Conservation (phyloP, 164 flowering plant genomes). For the Sedum album region DNA sequence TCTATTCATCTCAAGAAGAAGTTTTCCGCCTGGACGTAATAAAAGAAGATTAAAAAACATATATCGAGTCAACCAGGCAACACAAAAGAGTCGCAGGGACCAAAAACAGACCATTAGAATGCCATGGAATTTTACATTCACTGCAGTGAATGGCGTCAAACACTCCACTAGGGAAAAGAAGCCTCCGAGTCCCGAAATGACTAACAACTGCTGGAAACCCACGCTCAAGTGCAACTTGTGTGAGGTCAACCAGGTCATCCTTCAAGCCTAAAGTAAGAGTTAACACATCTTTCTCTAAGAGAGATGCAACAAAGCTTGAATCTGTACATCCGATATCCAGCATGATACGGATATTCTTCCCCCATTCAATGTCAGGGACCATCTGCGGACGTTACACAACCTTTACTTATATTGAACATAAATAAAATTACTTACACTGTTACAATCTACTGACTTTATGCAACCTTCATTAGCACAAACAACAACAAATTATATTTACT, state of each 20-base stretch:
- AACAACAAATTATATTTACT: no score
- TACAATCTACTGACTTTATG: no score
- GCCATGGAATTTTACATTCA: constrained; percentile 70
- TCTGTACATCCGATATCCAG: constrained; percentile 81
- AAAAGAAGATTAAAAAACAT: not conserved
- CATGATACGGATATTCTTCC: constrained; percentile 79
- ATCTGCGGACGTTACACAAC: constrained; percentile 32
- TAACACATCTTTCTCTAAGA: constrained; percentile 77
- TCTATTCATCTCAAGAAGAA: constrained; percentile 85
- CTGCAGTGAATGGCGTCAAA: constrained; percentile 93
- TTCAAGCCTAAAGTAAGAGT: constrained; percentile 74
- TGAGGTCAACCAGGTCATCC: constrained; percentile 76
- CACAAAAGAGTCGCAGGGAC: not conserved
- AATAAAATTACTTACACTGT: not conserved
- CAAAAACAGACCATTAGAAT: constrained; percentile 58
- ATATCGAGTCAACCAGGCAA: not conserved
- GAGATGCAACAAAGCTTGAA: constrained; percentile 63
- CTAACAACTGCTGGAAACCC: constrained; percentile 79
- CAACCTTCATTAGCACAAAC: not conserved
- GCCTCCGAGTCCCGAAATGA: constrained; percentile 59
- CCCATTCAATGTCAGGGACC: constrained; percentile 99
- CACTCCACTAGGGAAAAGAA: constrained; percentile 85
- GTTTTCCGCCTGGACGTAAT: constrained; percentile 56
- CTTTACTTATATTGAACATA: not conserved
- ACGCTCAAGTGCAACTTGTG: constrained; percentile 88